Evolutionary conservation across 257 asterid genomes (phyloP).

Genomic region (Salvia miltiorrhiza): DNA sequence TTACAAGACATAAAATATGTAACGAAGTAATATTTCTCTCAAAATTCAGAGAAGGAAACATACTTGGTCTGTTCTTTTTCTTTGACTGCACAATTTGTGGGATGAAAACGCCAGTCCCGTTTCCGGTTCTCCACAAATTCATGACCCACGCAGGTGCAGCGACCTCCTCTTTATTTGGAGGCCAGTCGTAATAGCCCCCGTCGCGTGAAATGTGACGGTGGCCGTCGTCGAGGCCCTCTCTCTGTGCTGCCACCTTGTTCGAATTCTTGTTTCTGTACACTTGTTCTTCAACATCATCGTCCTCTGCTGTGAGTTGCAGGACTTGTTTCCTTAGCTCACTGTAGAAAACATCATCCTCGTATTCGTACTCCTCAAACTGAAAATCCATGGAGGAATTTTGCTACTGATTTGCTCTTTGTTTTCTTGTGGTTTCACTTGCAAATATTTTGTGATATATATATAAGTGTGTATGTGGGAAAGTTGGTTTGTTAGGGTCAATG

Average conservation of each 20-base stretch:
- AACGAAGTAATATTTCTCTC: neutral
- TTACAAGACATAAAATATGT: neutral
- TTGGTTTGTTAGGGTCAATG: constrained; percentile 39
- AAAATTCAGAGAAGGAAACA: neutral
- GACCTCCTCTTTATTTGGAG: constrained; percentile 6
- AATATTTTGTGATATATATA: neutral
- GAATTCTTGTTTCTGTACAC: neutral
- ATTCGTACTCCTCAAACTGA: constrained; percentile 30
- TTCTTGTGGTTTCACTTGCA: neutral
- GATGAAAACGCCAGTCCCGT: constrained; percentile 85
- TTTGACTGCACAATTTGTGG: constrained; percentile 53
- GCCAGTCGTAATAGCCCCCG: constrained; percentile 29
- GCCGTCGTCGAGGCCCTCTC: neutral
- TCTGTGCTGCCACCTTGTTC: neutral
- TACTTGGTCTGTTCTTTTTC: constrained; percentile 51
- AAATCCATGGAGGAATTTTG: constrained; percentile 33
- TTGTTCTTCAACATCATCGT: constrained; percentile 29
- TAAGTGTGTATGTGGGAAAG: neutral
- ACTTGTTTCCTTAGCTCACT: constrained; percentile 50
- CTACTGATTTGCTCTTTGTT: neutral
- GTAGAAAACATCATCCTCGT: constrained; percentile 58
- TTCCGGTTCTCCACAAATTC: constrained; percentile 61
- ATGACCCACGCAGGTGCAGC: constrained; percentile 51
- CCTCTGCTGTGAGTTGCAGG: constrained; percentile 52
- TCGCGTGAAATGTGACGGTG: neutral